Percentiles rank a stretch among this genome's conserved stretches.
phyloP scores from a whole-genome alignment of 345 rosid genomes.

The Punica granatum region DNA sequence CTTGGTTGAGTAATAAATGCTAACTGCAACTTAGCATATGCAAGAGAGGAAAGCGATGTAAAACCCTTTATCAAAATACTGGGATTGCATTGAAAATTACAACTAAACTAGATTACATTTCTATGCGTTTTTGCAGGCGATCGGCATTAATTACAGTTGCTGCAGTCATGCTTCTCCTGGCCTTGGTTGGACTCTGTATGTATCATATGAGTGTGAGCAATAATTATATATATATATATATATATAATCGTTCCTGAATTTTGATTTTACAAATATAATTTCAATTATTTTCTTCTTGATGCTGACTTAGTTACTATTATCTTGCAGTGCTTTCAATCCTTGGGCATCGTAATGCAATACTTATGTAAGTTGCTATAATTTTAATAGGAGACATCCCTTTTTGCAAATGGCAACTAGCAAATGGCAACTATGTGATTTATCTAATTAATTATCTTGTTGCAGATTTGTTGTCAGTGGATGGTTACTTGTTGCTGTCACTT shows the following conservation, averaged over 20 bases:
- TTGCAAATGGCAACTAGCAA: neutral
- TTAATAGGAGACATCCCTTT: neutral
- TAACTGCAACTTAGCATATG: neutral
- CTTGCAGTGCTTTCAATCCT: constrained; percentile 63
- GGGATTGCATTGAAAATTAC: neutral
- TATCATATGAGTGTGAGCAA: neutral
- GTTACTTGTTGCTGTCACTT: constrained; percentile 79
- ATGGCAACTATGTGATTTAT: constrained; percentile 6
- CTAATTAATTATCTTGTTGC: constrained; percentile 11
- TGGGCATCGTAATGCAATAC: constrained; percentile 66
- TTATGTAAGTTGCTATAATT: constrained; percentile 42
- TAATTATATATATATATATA: neutral
- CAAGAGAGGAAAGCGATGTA: neutral
- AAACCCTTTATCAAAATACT: neutral
- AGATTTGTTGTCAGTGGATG: constrained; percentile 88
- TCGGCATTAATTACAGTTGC: constrained; percentile 71
- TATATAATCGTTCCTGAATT: constrained; percentile 1
- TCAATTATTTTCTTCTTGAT: constrained; percentile 11
- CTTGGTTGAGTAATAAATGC: neutral
- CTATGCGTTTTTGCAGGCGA: constrained; percentile 45
- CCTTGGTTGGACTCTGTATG: constrained; percentile 84
- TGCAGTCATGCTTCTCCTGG: constrained; percentile 73
- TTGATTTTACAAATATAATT: constrained; percentile 8
- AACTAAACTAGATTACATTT: neutral
- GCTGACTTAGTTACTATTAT: constrained; percentile 10